Base-by-base conservation (phyloP, 768 basidiomycete species). In the Hortiboletus campestris region DNA sequence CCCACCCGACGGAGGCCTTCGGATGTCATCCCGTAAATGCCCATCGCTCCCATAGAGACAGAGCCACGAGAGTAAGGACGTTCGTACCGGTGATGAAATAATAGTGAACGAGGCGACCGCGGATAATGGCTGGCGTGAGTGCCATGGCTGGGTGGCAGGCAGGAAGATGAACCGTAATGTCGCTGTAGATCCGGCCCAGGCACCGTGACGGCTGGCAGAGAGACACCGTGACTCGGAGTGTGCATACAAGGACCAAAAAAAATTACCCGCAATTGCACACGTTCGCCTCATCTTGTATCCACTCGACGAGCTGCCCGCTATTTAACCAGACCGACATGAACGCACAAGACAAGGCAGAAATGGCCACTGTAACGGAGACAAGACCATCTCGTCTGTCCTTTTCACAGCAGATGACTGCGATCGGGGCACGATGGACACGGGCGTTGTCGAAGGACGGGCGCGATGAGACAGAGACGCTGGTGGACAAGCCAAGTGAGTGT, bases 391-490 rank as follows among this genome's bases (percentile, higher is more conserved):
- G 59, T 19, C 41, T 39, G 43, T 47, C 51, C 4, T 41, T 67
- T 38, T 46, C 62, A 10, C 59, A 61, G 47, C 57, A 64, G 29
- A 58, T 65, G 50, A 45, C 64, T 19, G 62, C 54, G 22, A 61
- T 65, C 11, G 62, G 64, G 16, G 54, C 56, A 9, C 56, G 62
- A 12, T 7, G 67, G 51, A 43, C 63, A 1, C 56, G 38, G 38
- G 56, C 53, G 44, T 22, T 67, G 49, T 49, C 58, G 13, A 51
- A 17, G 52, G 65, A 58, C 9, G 50, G 49, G 20, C n/a, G 46
- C 8, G 48, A 57, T 2, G 28, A 32, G 36, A 31, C 51, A 4
- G 62, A 55, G 39, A n/a, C 56, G 29, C 53, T 63, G 52, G 19
- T 64, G 29, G 17, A 45, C 58, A 64, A 64, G 36, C 48, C 43